A percentile compares a stretch with the other conserved stretches of the same genome.
These are phyloP conservation scores for Boletus rubropictus DNA, from an alignment of 768 basidiomycete species.

Conservation along the genomic window DNA sequence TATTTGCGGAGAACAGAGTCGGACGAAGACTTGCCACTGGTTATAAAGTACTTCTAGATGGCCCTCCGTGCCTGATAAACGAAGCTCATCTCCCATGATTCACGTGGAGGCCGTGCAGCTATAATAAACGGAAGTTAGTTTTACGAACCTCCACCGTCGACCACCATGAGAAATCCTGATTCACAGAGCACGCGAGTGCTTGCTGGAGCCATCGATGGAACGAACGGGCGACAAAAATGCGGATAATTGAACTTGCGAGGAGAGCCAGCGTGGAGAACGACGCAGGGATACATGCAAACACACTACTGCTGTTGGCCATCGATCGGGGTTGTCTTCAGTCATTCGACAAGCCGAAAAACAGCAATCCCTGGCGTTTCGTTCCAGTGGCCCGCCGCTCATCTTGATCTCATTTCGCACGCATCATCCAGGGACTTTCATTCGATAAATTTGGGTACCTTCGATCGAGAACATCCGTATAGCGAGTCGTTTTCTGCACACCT, in stretches of 20 bases:
- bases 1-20: not conserved
- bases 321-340: not conserved
- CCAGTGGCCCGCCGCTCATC: not conserved
- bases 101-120: not conserved
- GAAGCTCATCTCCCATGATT: not conserved
- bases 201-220: not conserved
- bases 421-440: no score
- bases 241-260: not conserved
- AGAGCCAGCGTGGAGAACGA: no score
- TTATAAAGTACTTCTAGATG: no score
- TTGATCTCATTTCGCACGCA: not conserved
- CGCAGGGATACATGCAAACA: not conserved
- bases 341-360: no score
- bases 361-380: no score
- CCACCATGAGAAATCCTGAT: not conserved
- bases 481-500: not conserved
- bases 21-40: not conserved
- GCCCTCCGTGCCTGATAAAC: not conserved
- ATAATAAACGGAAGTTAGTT: not conserved
- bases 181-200: not conserved
- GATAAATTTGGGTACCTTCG: not conserved
- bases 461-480: not conserved
- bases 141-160: not conserved
- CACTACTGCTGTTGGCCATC: not conserved
- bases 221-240: not conserved